phyloP scores from a whole-genome alignment of 169 alveolate species.

The Babesia bovis region DNA sequence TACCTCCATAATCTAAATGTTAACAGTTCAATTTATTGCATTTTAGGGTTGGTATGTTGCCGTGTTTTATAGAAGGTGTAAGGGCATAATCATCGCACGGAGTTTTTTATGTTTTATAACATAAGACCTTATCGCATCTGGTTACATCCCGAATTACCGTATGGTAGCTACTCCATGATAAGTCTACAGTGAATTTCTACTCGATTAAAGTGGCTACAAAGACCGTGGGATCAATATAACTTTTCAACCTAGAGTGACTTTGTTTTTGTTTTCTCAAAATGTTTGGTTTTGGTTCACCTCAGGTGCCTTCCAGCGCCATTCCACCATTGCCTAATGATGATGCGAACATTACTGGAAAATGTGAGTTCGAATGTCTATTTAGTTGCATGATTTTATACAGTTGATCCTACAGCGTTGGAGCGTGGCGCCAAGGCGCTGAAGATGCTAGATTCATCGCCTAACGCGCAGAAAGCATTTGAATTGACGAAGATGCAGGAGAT shows the following conservation, averaged over 20 bases:
- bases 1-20: neutral
- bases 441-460: slow-evolving; percentile 90
- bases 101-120: neutral
- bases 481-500: slow-evolving; percentile 92
- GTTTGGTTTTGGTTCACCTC: slow-evolving; percentile 41
- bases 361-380: neutral
- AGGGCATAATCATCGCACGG: neutral
- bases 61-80: neutral
- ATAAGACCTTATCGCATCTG: neutral
- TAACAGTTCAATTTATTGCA: neutral
- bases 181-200: no score
- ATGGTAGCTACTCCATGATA: no score
- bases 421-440: slow-evolving; percentile 98
- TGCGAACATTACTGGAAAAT: slow-evolving; percentile 64
- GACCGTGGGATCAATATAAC: no score
- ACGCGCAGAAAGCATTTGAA: slow-evolving; percentile 94
- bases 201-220: no score
- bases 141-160: no score
- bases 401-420: slow-evolving; percentile 98
- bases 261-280: neutral
- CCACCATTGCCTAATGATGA: slow-evolving; percentile 50
- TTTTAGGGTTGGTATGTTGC: neutral
- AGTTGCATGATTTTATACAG: slow-evolving; percentile 11
- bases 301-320: slow-evolving; percentile 52
- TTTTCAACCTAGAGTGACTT: neutral